Base-by-base conservation (phyloP, 768 basidiomycete genomes). In the Bullera alba region DNA sequence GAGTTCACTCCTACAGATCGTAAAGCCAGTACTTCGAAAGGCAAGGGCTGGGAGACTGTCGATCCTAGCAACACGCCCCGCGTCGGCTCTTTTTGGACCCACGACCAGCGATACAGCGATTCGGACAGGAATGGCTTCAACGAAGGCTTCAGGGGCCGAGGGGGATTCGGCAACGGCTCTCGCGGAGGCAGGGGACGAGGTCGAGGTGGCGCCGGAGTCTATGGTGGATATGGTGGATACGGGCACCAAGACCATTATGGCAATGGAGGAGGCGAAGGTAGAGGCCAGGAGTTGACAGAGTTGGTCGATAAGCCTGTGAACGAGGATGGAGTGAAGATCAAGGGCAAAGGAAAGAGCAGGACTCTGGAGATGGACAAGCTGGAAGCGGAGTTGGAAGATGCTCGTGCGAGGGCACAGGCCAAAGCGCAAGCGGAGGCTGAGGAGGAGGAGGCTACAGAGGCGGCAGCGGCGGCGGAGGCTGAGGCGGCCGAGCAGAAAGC, bases 1-100 rank as follows among this genome's bases (percentile, higher is more conserved):
- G 42, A 26, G 8, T 17, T 23, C 12, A 12, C 16, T 17, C 44
- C 27, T 30, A 37, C 41, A 26, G 80, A 86, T 56, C 82, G 84
- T 26, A 76, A 93, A 22, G 83, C 37, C 12, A n/a, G n/a, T n/a
- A n/a, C n/a, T n/a, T 10, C 10, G 32, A 34, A n/a, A 34, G 10
- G 32, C 32, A 34, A 34, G 10, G 10, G 10, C 32, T 10, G n/a
- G n/a, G 32, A 10, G 10, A n/a, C 87, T 50, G 76, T 74, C 10
- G 91, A 95, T 68, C 90, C 91, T 1, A 86, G 87, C 2, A 90
- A 83, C 69, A 85, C 88, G 25, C 91, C 91, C 21, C 85, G 83
- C 22, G 85, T 92, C 21, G 91, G 91, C 48, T 84, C 84, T 55
- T 95, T 95, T 67, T 95, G 88, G 89, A 83, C 86, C 4, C 91